phyloP scores from a whole-genome alignment of 2,329 filamentous ascomycete species.

The Cladosporium sp. region DNA sequence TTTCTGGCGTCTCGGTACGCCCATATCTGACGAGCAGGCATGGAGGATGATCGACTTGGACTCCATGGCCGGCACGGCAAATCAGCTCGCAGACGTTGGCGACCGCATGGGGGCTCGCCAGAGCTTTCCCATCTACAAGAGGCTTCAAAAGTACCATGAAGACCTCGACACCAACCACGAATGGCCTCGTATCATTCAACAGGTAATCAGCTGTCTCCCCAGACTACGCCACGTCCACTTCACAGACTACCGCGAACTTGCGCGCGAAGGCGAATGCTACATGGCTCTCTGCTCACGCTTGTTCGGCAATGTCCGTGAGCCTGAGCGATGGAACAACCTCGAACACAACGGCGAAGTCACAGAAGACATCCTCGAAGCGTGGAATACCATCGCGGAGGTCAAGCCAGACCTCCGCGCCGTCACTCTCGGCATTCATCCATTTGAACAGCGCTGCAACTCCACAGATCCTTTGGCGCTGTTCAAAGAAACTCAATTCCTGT shows the following conservation, averaged over 20 bases:
- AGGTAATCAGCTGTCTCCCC: not conserved
- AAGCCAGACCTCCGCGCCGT: slow-evolving; percentile 13
- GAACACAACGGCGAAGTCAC: slow-evolving; percentile 16
- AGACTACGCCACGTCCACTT: slow-evolving; percentile 15
- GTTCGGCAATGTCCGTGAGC: slow-evolving; percentile 16
- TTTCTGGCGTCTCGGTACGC: not conserved
- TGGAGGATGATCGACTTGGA: not conserved
- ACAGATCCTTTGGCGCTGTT: slow-evolving; percentile 15
- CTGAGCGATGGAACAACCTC: slow-evolving; percentile 15
- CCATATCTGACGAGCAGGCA: not conserved
- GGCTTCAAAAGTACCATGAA: slow-evolving; percentile 5
- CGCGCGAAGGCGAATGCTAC: slow-evolving; percentile 12
- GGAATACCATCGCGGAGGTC: slow-evolving; percentile 12
- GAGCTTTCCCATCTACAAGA: slow-evolving; percentile 16
- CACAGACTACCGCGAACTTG: slow-evolving; percentile 18
- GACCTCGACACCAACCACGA: slow-evolving; percentile 2
- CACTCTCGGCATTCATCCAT: slow-evolving; percentile 11
- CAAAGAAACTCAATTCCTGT: slow-evolving; percentile 14
- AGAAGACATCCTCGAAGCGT: slow-evolving; percentile 3
- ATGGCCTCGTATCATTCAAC: not conserved
- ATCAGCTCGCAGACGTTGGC: slow-evolving; percentile 1
- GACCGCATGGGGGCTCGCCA: slow-evolving; percentile 18
- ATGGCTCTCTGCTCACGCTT: slow-evolving; percentile 14
- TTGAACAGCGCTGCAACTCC: slow-evolving; percentile 18
- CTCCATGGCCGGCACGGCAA: not conserved